Evolutionary conservation across 352 stramenopile genomes (phyloP).

Genomic region (Phytophthora vignae): DNA sequence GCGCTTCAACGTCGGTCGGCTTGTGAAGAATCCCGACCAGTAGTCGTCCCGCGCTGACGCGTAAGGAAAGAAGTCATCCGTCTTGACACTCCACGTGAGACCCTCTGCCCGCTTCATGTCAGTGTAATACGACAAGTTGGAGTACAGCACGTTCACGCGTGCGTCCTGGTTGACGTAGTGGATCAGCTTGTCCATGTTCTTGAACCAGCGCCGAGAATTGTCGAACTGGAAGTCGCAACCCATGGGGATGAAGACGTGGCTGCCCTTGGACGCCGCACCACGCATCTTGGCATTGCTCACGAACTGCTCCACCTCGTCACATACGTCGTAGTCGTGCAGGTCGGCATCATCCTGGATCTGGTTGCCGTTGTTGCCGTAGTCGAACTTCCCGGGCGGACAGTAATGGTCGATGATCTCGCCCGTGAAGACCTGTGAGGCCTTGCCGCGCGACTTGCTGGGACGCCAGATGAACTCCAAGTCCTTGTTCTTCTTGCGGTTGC

Average conservation of each 20-base stretch:
- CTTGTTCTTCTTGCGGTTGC: constrained; percentile 84
- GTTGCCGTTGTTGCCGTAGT: constrained; percentile 72
- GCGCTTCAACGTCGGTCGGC: constrained; percentile 92
- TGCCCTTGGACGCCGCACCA: constrained; percentile 72
- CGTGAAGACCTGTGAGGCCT: constrained; percentile 87
- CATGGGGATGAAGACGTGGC: constrained; percentile 92
- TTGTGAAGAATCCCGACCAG: constrained; percentile 98
- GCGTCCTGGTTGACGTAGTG: constrained; percentile 94
- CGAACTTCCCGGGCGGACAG: constrained; percentile 73
- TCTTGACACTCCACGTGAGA: constrained; percentile 89
- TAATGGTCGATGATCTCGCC: constrained; percentile 90
- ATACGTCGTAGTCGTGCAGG: constrained; percentile 92
- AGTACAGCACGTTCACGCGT: constrained; percentile 96
- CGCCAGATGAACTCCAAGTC: constrained; percentile 97
- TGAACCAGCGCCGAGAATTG: constrained; percentile 91
- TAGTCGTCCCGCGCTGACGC: constrained; percentile 93
- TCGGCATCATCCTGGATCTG: constrained; percentile 89
- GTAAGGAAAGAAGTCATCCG: constrained; percentile 98
- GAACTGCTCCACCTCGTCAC: constrained; percentile 87
- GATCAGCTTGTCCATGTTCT: constrained; percentile 98
- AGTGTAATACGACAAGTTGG: constrained; percentile 96
- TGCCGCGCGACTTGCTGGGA: constrained; percentile 85
- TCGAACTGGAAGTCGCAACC: constrained; percentile 96
- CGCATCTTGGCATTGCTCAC: constrained; percentile 78
- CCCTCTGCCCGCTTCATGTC: constrained; percentile 91